Base-by-base conservation (phyloP, 1,284 basidiomycete species). In the Boletus sp. region DNA sequence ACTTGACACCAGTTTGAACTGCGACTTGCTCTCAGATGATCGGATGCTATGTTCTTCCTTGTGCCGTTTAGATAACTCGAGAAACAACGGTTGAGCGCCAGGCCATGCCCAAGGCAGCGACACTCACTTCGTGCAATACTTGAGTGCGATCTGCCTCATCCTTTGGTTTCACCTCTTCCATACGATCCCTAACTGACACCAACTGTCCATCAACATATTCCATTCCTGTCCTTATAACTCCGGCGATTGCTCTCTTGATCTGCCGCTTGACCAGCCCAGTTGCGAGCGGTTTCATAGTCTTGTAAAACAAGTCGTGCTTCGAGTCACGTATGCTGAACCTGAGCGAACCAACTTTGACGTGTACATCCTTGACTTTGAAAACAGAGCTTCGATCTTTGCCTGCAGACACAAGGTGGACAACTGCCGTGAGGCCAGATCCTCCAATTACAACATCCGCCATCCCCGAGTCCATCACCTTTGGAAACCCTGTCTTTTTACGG, bases 251-350 rank as follows among this genome's bases (percentile, higher is more conserved):
- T 67, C 86, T 90, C 70, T 87, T 76, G 57, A 99, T 84, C 66
- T 94, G 91, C 66, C 81, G 85, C 81, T 97, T 97, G 62, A 99
- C 85, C 41, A 96, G 72, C 5, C 79, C 79, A 4, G 80, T 88
- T 6, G 87, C 87, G 41, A 92, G 74, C 7, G 86, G 85, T 35
- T 76, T 76, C 30, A 91, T 60, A 0, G 85, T 86, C 74, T 92
- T 94, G 77, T 95, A 95, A 46, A 96, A 67, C 32, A 91, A 71
- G 63, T 95, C 90, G 71, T 96, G 94, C 73, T 95, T 96, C 59
- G 81, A 82, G 61, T 95, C 93, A 14, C 92, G 82, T 63, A 99
- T 92, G 32, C 83, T 81, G 72, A 95, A 96, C 71, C 89, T 91
- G 59, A 97, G 80, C 42, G 84, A 80, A 59, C 86, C 86, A 40